Evolutionary conservation across 73 alveolate genomes (phyloP), one percentile per base, ranked within the genome.

Genomic region (Breviolum minutum): DNA sequence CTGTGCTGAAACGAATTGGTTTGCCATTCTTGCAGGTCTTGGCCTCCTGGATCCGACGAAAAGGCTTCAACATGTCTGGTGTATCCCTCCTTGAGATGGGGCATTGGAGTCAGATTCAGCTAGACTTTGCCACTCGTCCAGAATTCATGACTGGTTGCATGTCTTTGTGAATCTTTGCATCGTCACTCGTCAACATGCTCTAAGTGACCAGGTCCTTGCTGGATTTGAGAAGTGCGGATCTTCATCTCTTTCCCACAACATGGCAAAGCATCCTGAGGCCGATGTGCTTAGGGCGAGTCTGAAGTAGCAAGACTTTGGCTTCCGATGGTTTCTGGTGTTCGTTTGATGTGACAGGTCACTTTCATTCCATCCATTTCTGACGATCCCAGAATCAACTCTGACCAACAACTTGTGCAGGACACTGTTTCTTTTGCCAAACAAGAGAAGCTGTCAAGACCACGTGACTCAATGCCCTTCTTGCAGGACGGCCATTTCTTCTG

Each of bases 401-500:
- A 89, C 71, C 61, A 32, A 71, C 96, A 89, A 61, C 79, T 69
- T n/a, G 96, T 62, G 73, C 96, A 89, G 96, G 96, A 80, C 63
- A 22, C 26, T 54, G 26, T 16, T 69, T 69, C 61, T 48, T 26
- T 82, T 8, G 54, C 54, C 54, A 17, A 40, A 40, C 91, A 20
- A 48, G 17, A 29, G 22, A 5, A 4, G 54, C 54, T 16, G 91
- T 60, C 63, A 48, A 83, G 62, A 83, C 66, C 26, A 1, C 63
- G 16, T 12, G 14, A 60, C 93, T 5, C 22, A 5, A 62, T 29
- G 60, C 77, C 81, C 8, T 83, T 54, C 26, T 26, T 86, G 96
- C 86, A 89, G 96, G 96, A 89, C 26, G 96, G 96, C 60, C 96
- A 89, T 62, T 89, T 89, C 48, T 89, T 89, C 27, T 89, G 96